Evolutionary conservation across 306 rosid genomes (phyloP).

Genomic region (Prunus salicina): DNA sequence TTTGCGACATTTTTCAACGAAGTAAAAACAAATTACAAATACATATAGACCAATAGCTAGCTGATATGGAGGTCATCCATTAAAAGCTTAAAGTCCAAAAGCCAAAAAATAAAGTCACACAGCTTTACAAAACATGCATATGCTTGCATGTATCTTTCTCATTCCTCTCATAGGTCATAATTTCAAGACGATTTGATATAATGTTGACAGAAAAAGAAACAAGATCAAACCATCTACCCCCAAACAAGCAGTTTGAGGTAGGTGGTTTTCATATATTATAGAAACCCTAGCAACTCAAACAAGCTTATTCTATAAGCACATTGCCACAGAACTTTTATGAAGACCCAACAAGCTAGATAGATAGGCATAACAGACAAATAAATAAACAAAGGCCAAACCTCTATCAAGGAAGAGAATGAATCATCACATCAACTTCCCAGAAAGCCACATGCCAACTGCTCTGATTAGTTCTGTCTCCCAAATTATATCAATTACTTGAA

Average conservation of each 20-base stretch:
- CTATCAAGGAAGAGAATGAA: neutral
- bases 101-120: neutral
- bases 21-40: no score
- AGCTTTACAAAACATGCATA: constrained; percentile 17
- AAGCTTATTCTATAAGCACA: neutral
- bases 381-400: neutral
- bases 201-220: neutral
- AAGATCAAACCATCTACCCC: constrained; percentile 1
- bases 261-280: neutral
- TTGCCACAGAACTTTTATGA: constrained; percentile 1
- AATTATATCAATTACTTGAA: constrained; percentile 41
- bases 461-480: constrained; percentile 24
- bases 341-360: neutral
- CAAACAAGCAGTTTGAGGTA: constrained; percentile 10
- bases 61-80: no score
- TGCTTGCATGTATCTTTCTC: neutral
- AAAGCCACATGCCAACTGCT: constrained; percentile 7
- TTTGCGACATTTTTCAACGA: neutral
- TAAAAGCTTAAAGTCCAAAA: no score
- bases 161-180: neutral
- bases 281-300: neutral
- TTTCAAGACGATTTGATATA: neutral
- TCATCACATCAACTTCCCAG: neutral
- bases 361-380: neutral
- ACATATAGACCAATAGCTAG: no score